phyloP scores from a whole-genome alignment of 257 asterid genomes.

The Lithospermum erythrorhizon region DNA sequence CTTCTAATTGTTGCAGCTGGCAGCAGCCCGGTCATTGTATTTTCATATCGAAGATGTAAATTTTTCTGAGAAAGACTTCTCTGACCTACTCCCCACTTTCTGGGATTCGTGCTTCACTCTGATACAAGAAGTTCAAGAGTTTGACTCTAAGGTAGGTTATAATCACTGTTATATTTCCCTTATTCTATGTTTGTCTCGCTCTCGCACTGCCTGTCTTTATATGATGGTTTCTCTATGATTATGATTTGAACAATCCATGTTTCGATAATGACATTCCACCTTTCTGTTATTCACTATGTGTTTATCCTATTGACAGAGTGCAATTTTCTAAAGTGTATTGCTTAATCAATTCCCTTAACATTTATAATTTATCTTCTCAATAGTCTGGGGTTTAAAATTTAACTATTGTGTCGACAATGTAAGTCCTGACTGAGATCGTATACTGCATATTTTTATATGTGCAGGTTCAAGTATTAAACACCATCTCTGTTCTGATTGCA shows the following conservation, averaged over 20 bases:
- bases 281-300: too few relatives aligned
- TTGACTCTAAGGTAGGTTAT: slow-evolving; percentile 65
- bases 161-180: not conserved
- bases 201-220: not conserved
- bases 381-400: not conserved
- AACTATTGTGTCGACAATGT: not conserved
- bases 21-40: slow-evolving; percentile 84
- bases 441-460: not conserved
- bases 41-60: slow-evolving; percentile 91
- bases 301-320: not conserved
- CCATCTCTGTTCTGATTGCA: slow-evolving; percentile 75
- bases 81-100: slow-evolving; percentile 73
- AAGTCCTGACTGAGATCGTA: too few relatives aligned
- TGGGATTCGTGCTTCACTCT: slow-evolving; percentile 87
- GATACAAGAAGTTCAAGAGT: slow-evolving; percentile 86
- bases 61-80: slow-evolving; percentile 76
- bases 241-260: too few relatives aligned
- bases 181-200: not conserved
- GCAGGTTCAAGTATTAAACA: slow-evolving; percentile 94
- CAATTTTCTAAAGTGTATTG: not conserved
- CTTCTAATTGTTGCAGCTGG: slow-evolving; percentile 51
- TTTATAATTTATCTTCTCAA: not conserved
- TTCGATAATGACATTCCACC: too few relatives aligned
- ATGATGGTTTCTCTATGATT: too few relatives aligned
- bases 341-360: not conserved